Evolutionary conservation across 495 filamentous ascomycete genomes (phyloP).

Genomic region (Aspergillus affinis): DNA sequence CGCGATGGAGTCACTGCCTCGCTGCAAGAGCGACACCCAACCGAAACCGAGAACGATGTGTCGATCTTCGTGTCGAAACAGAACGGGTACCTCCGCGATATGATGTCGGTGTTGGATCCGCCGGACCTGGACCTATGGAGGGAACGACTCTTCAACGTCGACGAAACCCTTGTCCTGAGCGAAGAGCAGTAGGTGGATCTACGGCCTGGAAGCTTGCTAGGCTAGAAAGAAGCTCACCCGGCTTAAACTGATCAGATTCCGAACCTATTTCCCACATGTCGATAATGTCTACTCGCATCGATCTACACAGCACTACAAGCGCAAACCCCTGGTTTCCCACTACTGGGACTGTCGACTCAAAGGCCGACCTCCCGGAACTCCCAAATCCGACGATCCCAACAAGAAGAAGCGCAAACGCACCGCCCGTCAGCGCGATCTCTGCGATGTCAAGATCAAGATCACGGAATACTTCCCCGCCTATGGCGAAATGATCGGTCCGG

Average conservation of each 20-base stretch:
- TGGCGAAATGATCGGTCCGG: constrained; percentile 6
- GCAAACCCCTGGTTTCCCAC: constrained; percentile 77
- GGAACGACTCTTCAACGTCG: constrained; percentile 72
- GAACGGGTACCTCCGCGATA: constrained; percentile 52
- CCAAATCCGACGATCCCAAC: constrained; percentile 80
- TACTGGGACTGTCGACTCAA: constrained; percentile 93
- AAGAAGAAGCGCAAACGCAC: constrained; percentile 87
- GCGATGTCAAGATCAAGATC: constrained; percentile 92
- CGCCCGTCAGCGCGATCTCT: constrained; percentile 73
- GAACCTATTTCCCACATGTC: constrained; percentile 85
- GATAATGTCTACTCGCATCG: constrained; percentile 93
- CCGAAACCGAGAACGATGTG: constrained; percentile 5
- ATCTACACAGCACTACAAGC: constrained; percentile 83
- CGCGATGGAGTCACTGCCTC: background rate
- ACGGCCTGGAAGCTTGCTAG: background rate
- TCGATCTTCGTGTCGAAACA: constrained; percentile 20
- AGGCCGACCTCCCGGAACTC: constrained; percentile 78
- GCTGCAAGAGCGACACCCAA: constrained; percentile 2
- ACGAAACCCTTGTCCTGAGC: constrained; percentile 70
- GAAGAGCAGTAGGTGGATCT: constrained; percentile 70
- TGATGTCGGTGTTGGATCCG: constrained; percentile 62
- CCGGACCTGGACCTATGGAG: constrained; percentile 73
- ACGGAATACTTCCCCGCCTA: constrained; percentile 67
- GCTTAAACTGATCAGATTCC: constrained; percentile 54
- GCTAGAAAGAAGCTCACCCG: constrained; percentile 2